Percentiles rank a stretch among this genome's conserved stretches.
Conservation (phyloP, 768 basidiomycete genomes). For the Collybia mongolica region DNA sequence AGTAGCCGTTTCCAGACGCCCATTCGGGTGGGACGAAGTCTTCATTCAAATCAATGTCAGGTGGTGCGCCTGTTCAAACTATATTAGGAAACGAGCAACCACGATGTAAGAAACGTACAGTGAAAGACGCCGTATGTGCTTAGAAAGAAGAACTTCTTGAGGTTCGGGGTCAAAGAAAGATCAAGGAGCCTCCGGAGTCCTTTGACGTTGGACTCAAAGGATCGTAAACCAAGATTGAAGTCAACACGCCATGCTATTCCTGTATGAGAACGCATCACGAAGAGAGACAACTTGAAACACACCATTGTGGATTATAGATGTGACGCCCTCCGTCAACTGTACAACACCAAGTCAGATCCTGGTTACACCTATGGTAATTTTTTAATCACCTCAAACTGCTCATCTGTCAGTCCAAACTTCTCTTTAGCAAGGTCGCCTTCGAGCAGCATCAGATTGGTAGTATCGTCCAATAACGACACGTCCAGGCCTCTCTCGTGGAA, state of each 20-base stretch:
- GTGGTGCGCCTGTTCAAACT: too few relatives aligned
- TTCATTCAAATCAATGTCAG: too few relatives aligned
- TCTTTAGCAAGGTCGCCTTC: conserved; percentile 23
- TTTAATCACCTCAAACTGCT: conserved; percentile 14
- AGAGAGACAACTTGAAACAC: not conserved
- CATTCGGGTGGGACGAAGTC: too few relatives aligned
- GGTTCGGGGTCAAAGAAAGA: conserved; percentile 20
- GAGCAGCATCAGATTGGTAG: conserved; percentile 28
- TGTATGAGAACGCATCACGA: not conserved
- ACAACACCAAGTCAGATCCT: not conserved
- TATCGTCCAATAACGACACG: conserved; percentile 16
- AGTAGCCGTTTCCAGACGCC: too few relatives aligned
- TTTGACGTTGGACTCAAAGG: conserved; percentile 25
- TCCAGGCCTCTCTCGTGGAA: conserved; percentile 26
- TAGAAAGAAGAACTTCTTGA: conserved; percentile 26
- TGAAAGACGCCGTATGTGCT: conserved; percentile 31
- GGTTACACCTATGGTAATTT: not conserved
- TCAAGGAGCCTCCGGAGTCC: conserved; percentile 31
- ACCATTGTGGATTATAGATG: too few relatives aligned
- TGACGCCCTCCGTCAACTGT: too few relatives aligned
- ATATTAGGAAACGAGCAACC: too few relatives aligned
- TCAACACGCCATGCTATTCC: conserved; percentile 36
- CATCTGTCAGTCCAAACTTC: conserved; percentile 23
- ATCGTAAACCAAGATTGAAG: conserved; percentile 30
- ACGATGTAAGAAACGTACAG: conserved; percentile 6